phyloP scores from a whole-genome alignment of 1,284 basidiomycete genomes.

The Cutaneotrichosporon dermatis region DNA sequence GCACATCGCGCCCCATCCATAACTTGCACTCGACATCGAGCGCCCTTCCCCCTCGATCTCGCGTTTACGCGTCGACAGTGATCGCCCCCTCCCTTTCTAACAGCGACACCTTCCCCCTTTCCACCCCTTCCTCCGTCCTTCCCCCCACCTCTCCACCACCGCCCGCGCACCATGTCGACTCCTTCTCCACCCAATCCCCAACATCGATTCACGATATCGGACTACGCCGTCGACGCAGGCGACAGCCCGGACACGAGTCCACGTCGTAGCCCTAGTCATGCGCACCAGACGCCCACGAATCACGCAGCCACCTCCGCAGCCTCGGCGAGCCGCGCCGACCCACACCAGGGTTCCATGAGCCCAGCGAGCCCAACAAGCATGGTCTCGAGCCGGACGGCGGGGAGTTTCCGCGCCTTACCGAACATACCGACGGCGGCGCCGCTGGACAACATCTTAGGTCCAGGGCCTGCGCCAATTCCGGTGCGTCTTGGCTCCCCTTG shows the following conservation, averaged over 20 bases:
- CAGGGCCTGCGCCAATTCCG: neutral
- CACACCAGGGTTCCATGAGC: neutral
- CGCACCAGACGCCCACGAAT: no score
- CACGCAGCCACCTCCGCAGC: neutral
- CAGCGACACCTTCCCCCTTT: no score
- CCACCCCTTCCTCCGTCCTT: neutral
- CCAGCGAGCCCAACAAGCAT: neutral
- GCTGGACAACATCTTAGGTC: neutral
- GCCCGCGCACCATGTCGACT: neutral
- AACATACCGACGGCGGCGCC: neutral
- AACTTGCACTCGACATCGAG: no score
- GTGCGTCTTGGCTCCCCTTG: neutral
- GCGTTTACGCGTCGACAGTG: no score
- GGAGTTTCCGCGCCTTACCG: neutral
- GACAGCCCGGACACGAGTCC: neutral
- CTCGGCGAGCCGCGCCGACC: neutral
- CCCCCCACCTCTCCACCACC: neutral
- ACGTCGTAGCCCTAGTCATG: neutral
- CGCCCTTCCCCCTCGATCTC: no score
- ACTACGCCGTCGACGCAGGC: slow-evolving; percentile 5
- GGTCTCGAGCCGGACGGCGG: neutral
- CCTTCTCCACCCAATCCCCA: neutral
- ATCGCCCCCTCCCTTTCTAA: no score
- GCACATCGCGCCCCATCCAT: no score
- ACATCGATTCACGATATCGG: slow-evolving; percentile 10